Percentiles rank a stretch among this genome's conserved stretches.
Conservation (phyloP, 2,329 filamentous ascomycete species). For the Colletotrichum viniferum region DNA sequence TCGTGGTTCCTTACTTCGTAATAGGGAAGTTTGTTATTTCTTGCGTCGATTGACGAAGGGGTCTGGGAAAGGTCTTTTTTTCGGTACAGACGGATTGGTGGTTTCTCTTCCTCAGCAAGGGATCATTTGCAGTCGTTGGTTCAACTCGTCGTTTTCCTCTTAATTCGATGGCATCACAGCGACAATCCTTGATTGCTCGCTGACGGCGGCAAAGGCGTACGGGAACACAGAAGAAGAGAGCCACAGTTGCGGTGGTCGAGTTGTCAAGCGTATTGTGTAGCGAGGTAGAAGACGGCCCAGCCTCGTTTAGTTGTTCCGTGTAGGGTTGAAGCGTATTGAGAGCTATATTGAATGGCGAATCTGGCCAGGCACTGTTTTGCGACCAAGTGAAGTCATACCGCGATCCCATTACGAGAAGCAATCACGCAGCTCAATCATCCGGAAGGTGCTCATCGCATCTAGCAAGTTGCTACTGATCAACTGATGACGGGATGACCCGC, state of each 20-base stretch:
- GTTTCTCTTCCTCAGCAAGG: background rate
- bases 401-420: background rate
- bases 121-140: background rate
- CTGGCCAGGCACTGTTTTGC: background rate
- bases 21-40: conserved; percentile 16
- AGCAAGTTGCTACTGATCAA: background rate
- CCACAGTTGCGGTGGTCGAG: background rate
- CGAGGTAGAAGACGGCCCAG: background rate
- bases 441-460: background rate
- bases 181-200: background rate
- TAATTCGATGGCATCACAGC: conserved; percentile 19
- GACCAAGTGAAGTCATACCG: background rate
- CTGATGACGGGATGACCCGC: conserved; percentile 12
- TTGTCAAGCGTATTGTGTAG: background rate
- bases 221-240: conserved; percentile 8
- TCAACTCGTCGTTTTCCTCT: conserved; percentile 1
- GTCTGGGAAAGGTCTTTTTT: background rate
- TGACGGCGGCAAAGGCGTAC: conserved; percentile 17
- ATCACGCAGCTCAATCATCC: background rate
- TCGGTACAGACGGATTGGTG: conserved; percentile 10
- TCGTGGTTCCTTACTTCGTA: conserved; percentile 1
- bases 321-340: background rate
- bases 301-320: background rate
- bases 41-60: conserved; percentile 4
- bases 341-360: background rate